Percentiles rank a stretch among this genome's conserved stretches.
These are phyloP conservation scores for Penicillium polonicum DNA, from an alignment of 2,329 filamentous ascomycete species.

Conservation along the genomic window DNA sequence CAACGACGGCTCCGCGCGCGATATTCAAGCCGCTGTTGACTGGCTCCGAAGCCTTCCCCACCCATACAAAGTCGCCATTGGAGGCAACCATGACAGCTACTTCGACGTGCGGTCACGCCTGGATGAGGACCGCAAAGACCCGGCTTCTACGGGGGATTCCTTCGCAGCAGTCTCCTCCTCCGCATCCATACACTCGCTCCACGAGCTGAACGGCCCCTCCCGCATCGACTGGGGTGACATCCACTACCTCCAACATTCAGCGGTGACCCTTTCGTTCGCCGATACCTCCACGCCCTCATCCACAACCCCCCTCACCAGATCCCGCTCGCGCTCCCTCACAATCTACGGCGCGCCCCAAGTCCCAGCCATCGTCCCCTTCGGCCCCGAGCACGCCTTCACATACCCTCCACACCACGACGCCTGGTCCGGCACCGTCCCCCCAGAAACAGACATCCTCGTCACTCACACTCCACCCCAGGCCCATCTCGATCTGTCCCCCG, in stretches of 20 bases:
- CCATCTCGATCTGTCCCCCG: conserved; percentile 58
- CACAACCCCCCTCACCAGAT: conserved; percentile 51
- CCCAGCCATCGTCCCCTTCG: conserved; percentile 65
- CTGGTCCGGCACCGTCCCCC: conserved; percentile 70
- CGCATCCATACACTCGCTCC: conserved; percentile 39
- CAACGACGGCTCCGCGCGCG: conserved; percentile 66
- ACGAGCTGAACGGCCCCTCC: conserved; percentile 46
- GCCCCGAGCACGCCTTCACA: conserved; percentile 72
- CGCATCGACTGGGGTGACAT: conserved; percentile 65
- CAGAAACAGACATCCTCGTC: conserved; percentile 72
- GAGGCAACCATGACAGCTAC: conserved; percentile 86
- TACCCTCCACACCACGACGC: conserved; percentile 65
- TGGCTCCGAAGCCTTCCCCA: conserved; percentile 77
- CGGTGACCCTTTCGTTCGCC: conserved; percentile 61
- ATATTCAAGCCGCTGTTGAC: conserved; percentile 79
- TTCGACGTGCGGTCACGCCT: conserved; percentile 67
- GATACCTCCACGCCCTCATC: conserved; percentile 46
- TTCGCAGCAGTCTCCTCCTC: conserved; percentile 36
- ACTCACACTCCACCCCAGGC: conserved; percentile 77
- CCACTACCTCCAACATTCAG: conserved; percentile 71
- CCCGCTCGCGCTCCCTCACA: conserved; percentile 56
- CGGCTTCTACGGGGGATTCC: conserved; percentile 11
- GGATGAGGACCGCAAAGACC: conserved; percentile 52
- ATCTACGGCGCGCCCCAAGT: conserved; percentile 82
- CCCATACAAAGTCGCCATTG: conserved; percentile 74